Percentiles rank a stretch among this genome's conserved stretches.
Evolutionary conservation across 768 basidiomycete genomes (phyloP).

Genomic region (Amanita polypyramis): DNA sequence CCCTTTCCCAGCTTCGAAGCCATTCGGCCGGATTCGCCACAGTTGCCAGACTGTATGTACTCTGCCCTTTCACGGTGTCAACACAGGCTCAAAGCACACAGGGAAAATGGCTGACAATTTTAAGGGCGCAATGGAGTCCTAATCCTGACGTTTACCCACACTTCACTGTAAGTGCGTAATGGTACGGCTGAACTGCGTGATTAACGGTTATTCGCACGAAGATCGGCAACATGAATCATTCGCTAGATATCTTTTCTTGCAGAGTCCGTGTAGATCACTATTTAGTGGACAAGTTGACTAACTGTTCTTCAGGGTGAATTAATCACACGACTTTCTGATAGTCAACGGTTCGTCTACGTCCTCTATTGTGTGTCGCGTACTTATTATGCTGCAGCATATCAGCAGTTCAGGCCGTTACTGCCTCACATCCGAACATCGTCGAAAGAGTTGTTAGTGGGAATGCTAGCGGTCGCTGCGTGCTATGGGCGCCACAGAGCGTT

Average conservation of each 20-base stretch:
- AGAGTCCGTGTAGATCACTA: conserved; percentile 33
- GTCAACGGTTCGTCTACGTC: conserved; percentile 29
- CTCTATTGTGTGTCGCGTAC: background rate
- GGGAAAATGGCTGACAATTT: conserved; percentile 76
- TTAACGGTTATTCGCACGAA: conserved; percentile 16
- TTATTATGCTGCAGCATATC: conserved; percentile 41
- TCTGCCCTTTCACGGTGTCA: background rate
- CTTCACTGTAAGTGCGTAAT: conserved; percentile 51
- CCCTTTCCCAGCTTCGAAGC: conserved; percentile 51
- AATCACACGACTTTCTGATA: conserved; percentile 52
- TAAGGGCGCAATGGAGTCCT: conserved; percentile 69
- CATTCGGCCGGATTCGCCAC: conserved; percentile 53
- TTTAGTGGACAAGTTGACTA: background rate
- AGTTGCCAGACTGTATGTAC: conserved; percentile 69
- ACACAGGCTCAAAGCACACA: conserved; percentile 16
- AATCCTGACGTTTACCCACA: conserved; percentile 78
- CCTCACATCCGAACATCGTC: conserved; percentile 66
- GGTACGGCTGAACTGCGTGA: background rate
- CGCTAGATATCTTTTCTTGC: conserved; percentile 62
- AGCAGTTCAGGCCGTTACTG: conserved; percentile 86
- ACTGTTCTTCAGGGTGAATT: conserved; percentile 49
- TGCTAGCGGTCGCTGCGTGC: conserved; percentile 65
- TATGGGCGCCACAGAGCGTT: conserved; percentile 52
- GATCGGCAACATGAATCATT: conserved; percentile 76
- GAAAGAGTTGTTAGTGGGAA: conserved; percentile 74